Conservation (phyloP, 441 rosid species). For the Omphalea diandra region DNA sequence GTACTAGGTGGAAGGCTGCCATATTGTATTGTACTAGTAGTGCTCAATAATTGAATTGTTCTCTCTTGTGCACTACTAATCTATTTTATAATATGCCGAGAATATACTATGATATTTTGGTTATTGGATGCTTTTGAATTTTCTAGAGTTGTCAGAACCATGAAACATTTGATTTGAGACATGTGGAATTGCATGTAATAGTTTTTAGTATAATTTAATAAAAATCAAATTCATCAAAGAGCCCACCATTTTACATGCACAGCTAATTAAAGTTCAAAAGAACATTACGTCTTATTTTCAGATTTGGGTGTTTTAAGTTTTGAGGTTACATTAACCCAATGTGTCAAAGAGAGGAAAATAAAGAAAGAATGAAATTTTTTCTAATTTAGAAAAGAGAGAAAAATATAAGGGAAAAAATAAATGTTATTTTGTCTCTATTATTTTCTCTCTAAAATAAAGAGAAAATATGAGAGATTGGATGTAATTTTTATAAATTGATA, state of each 20-base stretch:
- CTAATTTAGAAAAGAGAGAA: too few species aligned
- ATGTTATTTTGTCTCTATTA: too few species aligned
- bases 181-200: constrained; percentile 1
- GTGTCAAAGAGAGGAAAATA: too few species aligned
- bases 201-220: not conserved
- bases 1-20: constrained; percentile 26
- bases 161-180: constrained; percentile 3
- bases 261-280: not conserved
- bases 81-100: constrained; percentile 7
- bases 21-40: constrained; percentile 2
- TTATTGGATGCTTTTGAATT: not conserved
- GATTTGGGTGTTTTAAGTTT: too few species aligned
- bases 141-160: not conserved
- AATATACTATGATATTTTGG: not conserved
- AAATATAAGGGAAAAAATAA: too few species aligned
- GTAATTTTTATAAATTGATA: too few species aligned
- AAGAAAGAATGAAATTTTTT: too few species aligned
- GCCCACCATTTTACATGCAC: not conserved
- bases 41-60: constrained; percentile 32
- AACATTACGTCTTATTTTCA: not conserved
- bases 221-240: not conserved
- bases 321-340: too few species aligned
- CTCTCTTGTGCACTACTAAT: constrained; percentile 7
- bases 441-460: too few species aligned
- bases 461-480: too few species aligned